Percentiles rank a stretch among this genome's conserved stretches.
These are phyloP conservation scores for Radiomyces spectabilis DNA, from an alignment of 192 early-diverging fungal genomes.

Conservation along the genomic window DNA sequence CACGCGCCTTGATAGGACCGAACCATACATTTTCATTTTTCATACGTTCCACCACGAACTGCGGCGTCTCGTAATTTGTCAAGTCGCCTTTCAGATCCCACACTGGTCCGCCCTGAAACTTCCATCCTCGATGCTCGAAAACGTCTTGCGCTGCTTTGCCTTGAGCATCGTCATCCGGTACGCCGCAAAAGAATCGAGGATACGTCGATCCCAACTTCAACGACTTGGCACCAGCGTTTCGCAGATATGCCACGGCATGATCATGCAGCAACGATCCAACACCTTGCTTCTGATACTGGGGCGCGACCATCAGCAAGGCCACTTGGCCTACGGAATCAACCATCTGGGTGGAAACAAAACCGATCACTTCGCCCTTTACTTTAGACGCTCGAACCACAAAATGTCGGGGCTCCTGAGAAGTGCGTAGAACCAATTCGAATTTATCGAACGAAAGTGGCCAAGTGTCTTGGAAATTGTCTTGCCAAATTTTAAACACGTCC, in stretches of 20 bases:
- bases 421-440: conserved; percentile 8
- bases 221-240: not conserved
- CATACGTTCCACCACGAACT: conserved; percentile 15
- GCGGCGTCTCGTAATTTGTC: conserved; percentile 17
- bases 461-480: not conserved
- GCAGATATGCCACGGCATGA: conserved; percentile 5
- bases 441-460: conserved; percentile 13
- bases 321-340: conserved; percentile 5
- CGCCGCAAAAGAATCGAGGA: conserved; percentile 30
- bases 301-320: conserved; percentile 20
- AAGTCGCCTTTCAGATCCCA: conserved; percentile 21
- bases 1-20: conserved; percentile 9
- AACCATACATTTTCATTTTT: conserved; percentile 21
- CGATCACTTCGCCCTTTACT: conserved; percentile 20
- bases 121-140: conserved; percentile 25
- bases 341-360: conserved; percentile 19
- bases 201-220: conserved; percentile 25
- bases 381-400: conserved; percentile 6
- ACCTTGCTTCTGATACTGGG: conserved; percentile 14
- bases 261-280: conserved; percentile 20
- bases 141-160: conserved; percentile 9
- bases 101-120: conserved; percentile 2
- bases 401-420: conserved; percentile 1
- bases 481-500: conserved; percentile 12
- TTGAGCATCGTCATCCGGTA: conserved; percentile 15